These are phyloP conservation scores for Trametes coccinea DNA, from an alignment of 768 basidiomycete genomes.

Conservation along the genomic window DNA sequence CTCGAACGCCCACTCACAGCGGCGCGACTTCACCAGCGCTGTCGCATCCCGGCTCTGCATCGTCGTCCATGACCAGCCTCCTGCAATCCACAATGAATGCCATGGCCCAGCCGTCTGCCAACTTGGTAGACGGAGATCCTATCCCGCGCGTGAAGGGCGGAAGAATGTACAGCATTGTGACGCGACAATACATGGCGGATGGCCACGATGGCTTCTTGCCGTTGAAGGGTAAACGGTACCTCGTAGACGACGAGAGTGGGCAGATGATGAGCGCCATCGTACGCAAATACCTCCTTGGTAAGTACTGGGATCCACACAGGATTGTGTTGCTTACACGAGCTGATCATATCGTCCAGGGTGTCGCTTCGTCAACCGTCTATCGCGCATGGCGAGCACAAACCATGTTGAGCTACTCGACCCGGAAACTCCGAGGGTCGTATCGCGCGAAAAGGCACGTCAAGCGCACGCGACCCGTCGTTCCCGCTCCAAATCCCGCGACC, in stretches of 20 bases:
- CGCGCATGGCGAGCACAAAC: conserved; percentile 38
- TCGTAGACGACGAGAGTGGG: conserved; percentile 85
- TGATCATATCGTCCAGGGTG: conserved; percentile 50
- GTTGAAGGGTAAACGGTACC: conserved; percentile 61
- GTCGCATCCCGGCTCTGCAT: conserved; percentile 14
- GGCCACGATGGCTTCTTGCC: conserved; percentile 82
- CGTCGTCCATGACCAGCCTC: conserved; percentile 25
- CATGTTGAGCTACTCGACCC: conserved; percentile 39
- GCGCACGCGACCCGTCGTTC: conserved; percentile 13
- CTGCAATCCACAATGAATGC: conserved; percentile 10
- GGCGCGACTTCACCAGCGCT: conserved; percentile 17
- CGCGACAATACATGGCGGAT: conserved; percentile 82
- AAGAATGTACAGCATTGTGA: conserved; percentile 74
- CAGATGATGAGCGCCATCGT: conserved; percentile 77
- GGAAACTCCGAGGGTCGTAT: conserved; percentile 46
- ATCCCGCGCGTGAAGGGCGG: conserved; percentile 53
- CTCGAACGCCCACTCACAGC: conserved; percentile 23
- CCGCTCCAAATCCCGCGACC: conserved; percentile 19
- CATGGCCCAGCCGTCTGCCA: not conserved
- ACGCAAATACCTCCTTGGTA: conserved; percentile 82
- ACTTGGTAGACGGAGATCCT: conserved; percentile 48
- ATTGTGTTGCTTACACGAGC: not conserved
- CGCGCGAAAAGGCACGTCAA: conserved; percentile 48
- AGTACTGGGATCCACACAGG: not conserved
- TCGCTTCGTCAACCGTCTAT: conserved; percentile 69